Percentiles rank a stretch among this genome's conserved stretches.
These are phyloP conservation scores for Brettanomyces sp. DNA, from an alignment of 805 yeast species.

Conservation along the genomic window DNA sequence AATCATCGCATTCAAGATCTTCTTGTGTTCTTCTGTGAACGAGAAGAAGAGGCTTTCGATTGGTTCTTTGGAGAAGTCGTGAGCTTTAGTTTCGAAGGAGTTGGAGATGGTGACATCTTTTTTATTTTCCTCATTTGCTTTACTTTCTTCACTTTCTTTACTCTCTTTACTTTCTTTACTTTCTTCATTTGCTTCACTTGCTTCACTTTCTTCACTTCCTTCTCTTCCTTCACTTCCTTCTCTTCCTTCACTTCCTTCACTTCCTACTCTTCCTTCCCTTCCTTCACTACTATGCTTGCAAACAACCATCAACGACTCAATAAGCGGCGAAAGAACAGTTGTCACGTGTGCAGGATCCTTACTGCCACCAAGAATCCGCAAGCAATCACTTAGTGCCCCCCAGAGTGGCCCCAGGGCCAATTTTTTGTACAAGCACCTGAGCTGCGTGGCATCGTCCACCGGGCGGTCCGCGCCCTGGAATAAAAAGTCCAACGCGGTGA, in stretches of 20 bases:
- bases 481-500: conserved; percentile 82
- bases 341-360: conserved; percentile 55
- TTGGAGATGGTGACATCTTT: no score
- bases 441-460: conserved; percentile 32
- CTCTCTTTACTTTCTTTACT: no score
- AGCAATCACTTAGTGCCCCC: conserved; percentile 73
- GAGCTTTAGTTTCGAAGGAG: conserved; percentile 24
- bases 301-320: conserved; percentile 93
- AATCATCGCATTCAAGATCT: conserved; percentile 84
- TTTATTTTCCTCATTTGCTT: no score
- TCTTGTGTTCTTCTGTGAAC: conserved; percentile 83
- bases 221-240: no score
- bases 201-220: no score
- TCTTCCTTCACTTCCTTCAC: no score
- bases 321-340: conserved; percentile 72
- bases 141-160: no score
- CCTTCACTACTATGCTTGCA: conserved; percentile 60
- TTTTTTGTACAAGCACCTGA: conserved; percentile 53
- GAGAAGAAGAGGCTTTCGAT: conserved; percentile 72
- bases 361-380: conserved; percentile 52
- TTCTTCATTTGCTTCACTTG: no score
- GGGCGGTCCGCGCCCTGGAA: conserved; percentile 37
- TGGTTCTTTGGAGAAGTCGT: conserved; percentile 65
- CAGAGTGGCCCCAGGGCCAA: conserved; percentile 72
- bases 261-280: no score